Evolutionary conservation across 768 basidiomycete species (phyloP), one percentile per base, ranked within the genome.

Genomic region (Termitomyces sp.): DNA sequence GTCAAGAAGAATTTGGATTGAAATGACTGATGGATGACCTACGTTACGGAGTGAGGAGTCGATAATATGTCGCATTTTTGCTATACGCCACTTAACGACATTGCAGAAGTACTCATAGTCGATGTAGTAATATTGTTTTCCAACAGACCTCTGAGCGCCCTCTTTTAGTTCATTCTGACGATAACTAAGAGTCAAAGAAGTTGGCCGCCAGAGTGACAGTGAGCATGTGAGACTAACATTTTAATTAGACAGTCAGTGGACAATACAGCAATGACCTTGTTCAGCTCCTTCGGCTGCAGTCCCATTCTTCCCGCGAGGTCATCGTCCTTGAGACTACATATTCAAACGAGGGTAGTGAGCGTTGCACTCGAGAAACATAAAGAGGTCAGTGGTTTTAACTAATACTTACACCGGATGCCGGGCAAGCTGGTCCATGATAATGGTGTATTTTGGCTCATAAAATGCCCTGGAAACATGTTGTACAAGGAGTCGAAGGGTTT

Each of bases 41-140:
- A 94, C 95, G 72, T 95, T 93, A 62, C 94, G 88, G 63, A 96
- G 78, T 54, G 86, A 87, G 33, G 89, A 86, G 73, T 98, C 94
- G 61, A 99, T 93, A 59, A 85, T 84, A 60, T 86, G 81, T 61
- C 91, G 82, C 92, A 98, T 94, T 68, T 91, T 90, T 5, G 92
- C 92, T 54, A 98, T 85, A 41, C 95, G 82, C 92, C 96, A 99
- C 71, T 98, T 98, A 72, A 96, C 91, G 47, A 98, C 94, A 72
- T 98, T 94, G 73, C 92, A 94, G 69, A 98, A 95, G 67, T 87
- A 85, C 66, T 93, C 85, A 72, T 96, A 94, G 75, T 99, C 88
- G 69, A 99, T 90, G 74, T 92, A 98, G 77, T 92, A 99, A 77
- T 98, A 99, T 67, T 92, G 88, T 66, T 88, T 87, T 61, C 88